Evolutionary conservation across 1,139 yeast species (phyloP).

Genomic region (Hemisphaericaspora xylofermentans): DNA sequence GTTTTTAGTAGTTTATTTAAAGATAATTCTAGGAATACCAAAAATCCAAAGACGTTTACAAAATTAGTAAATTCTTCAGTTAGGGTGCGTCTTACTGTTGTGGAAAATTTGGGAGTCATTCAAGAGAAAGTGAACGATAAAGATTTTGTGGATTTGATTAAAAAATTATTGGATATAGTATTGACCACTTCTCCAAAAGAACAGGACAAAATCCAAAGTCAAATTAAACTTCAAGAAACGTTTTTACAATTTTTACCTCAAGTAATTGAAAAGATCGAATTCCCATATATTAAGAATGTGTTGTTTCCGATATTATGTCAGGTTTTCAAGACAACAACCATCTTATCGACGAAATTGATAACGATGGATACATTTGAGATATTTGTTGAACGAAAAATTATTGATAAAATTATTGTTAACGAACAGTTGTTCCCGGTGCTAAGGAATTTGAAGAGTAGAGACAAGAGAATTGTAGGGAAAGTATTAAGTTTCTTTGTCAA

Average conservation of each 20-base stretch:
- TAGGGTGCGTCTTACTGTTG: conserved; percentile 39
- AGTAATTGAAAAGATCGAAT: conserved; percentile 56
- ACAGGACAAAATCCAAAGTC: conserved; percentile 29
- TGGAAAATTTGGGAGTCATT: conserved; percentile 56
- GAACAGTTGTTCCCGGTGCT: conserved; percentile 80
- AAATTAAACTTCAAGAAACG: conserved; percentile 54
- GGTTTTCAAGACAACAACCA: conserved; percentile 79
- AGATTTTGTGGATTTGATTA: conserved; percentile 35
- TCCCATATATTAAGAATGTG: conserved; percentile 69
- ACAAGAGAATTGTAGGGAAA: conserved; percentile 60
- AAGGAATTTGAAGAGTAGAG: conserved; percentile 73
- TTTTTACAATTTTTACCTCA: conserved; percentile 48
- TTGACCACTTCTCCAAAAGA: conserved; percentile 30
- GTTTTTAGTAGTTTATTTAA: conserved; percentile 43
- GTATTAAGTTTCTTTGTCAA: conserved; percentile 54
- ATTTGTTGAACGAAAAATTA: conserved; percentile 55
- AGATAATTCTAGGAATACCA: conserved; percentile 31
- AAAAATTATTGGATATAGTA: conserved; percentile 28
- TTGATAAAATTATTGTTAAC: conserved; percentile 69
- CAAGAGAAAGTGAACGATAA: conserved; percentile 52
- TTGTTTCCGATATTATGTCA: conserved; percentile 71
- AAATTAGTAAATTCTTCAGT: conserved; percentile 41
- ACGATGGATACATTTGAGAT: conserved; percentile 65
- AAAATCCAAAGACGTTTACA: conserved; percentile 38
- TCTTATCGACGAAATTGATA: conserved; percentile 71